phyloP scores from a whole-genome alignment of 768 basidiomycete species.

The Leccinum rimulosum region DNA sequence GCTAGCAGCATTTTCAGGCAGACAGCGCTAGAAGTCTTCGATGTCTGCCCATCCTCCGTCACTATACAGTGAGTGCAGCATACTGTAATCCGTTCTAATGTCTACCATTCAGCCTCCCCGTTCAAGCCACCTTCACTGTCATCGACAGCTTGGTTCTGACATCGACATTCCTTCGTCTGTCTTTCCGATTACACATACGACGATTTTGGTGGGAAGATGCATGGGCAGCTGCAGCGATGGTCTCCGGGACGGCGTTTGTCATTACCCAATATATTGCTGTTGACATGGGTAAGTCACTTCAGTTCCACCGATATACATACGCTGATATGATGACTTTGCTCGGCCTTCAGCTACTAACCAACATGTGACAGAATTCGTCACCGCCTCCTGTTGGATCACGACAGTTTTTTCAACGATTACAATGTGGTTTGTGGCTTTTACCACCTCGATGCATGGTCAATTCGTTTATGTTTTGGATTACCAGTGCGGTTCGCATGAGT shows the following conservation, averaged over 20 bases:
- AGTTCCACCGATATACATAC: background rate
- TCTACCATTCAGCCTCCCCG: background rate
- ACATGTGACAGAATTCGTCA: background rate
- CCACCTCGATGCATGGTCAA: background rate
- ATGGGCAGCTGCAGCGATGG: conserved; percentile 12
- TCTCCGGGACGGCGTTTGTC: background rate
- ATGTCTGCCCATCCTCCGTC: background rate
- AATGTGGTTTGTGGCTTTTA: background rate
- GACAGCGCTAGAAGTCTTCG: background rate
- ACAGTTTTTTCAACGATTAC: background rate
- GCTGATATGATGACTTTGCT: background rate
- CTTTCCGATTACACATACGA: conserved; percentile 12
- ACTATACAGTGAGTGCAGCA: background rate
- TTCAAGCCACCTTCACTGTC: conserved; percentile 5
- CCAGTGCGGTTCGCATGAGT: background rate
- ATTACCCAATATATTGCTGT: background rate
- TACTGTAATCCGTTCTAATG: background rate
- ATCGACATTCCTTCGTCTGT: conserved; percentile 18
- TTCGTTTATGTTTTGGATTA: background rate
- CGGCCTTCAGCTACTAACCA: background rate
- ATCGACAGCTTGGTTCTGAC: conserved; percentile 4
- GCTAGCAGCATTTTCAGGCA: background rate
- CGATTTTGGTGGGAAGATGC: conserved; percentile 26
- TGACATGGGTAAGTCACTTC: background rate
- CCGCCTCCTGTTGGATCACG: background rate